A percentile compares a stretch with the other conserved stretches of the same genome.
Conservation (phyloP, 148 eudicot species). For the Rhododendron henanense region DNA sequence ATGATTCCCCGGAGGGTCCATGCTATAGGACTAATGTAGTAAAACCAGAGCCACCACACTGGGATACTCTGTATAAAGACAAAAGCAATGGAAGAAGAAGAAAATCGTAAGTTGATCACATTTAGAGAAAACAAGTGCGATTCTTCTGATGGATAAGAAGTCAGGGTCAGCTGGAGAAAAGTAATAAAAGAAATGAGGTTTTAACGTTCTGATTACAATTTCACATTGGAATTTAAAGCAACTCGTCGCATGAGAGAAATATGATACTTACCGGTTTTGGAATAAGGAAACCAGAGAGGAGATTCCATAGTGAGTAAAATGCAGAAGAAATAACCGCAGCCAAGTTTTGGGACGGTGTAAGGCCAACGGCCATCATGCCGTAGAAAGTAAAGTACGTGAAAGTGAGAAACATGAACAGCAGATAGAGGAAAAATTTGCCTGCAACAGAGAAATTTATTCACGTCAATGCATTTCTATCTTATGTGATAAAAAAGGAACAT, state of each 20-base stretch:
- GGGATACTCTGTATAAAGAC: conserved; percentile 53
- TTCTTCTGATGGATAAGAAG: neutral
- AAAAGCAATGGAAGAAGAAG: neutral
- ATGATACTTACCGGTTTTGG: conserved; percentile 57
- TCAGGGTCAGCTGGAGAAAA: neutral
- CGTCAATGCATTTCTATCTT: neutral
- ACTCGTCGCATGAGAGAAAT: neutral
- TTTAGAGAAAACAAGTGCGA: neutral
- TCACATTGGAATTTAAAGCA: neutral
- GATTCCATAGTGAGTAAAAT: conserved; percentile 85
- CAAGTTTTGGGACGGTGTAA: conserved; percentile 61
- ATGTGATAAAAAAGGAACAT: neutral
- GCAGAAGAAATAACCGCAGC: conserved; percentile 85
- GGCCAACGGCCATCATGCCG: conserved; percentile 92
- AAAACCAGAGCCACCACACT: conserved; percentile 92
- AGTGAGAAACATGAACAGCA: conserved; percentile 75
- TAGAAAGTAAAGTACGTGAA: conserved; percentile 86
- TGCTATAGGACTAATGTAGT: conserved; percentile 73
- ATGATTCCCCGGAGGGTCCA: conserved; percentile 73
- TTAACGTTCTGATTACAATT: neutral
- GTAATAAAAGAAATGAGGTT: neutral
- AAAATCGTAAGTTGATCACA: neutral
- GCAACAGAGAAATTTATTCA: conserved; percentile 27
- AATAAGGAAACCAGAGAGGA: conserved; percentile 82
- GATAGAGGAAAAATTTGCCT: conserved; percentile 67